Conservation (phyloP, 352 stramenopile genomes). For the Phytophthora idaei region DNA sequence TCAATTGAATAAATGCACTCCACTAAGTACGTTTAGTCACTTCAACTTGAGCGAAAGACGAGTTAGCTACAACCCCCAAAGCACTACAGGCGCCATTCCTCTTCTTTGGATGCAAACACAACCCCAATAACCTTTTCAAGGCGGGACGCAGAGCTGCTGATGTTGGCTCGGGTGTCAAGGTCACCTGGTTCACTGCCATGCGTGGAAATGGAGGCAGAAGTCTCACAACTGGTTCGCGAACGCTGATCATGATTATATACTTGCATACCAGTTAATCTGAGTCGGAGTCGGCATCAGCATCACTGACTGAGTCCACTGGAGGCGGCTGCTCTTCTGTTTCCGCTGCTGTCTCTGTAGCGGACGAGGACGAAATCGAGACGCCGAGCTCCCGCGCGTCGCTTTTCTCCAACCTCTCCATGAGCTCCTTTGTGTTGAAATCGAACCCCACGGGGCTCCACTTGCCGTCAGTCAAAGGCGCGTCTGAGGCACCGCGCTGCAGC, state of each 20-base stretch:
- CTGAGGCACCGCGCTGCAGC: slow-evolving; percentile 42
- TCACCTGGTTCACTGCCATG: neutral
- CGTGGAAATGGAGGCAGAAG: neutral
- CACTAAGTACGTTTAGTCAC: slow-evolving; percentile 20
- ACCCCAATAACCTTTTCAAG: no score
- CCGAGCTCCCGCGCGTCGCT: slow-evolving; percentile 61
- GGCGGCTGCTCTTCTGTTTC: neutral
- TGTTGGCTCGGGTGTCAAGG: no score
- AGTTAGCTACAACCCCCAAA: no score
- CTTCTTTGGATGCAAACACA: no score
- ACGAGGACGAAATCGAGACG: slow-evolving; percentile 58
- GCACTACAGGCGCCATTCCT: no score
- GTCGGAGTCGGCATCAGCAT: neutral
- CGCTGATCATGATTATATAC: neutral
- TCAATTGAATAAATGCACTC: slow-evolving; percentile 1
- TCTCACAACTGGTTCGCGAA: neutral
- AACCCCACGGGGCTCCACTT: slow-evolving; percentile 75
- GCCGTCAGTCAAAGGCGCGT: slow-evolving; percentile 21
- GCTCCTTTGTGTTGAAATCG: slow-evolving; percentile 55
- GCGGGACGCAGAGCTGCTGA: no score
- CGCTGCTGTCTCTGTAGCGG: neutral
- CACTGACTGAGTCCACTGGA: neutral
- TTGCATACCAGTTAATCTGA: slow-evolving; percentile 16
- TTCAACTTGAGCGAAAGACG: slow-evolving; percentile 7
- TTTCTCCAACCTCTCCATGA: slow-evolving; percentile 60